Percentiles rank a stretch among this genome's conserved stretches.
These are phyloP conservation scores for Botrytis galanthina DNA, from an alignment of 2,329 filamentous ascomycete species.

Conservation along the genomic window DNA sequence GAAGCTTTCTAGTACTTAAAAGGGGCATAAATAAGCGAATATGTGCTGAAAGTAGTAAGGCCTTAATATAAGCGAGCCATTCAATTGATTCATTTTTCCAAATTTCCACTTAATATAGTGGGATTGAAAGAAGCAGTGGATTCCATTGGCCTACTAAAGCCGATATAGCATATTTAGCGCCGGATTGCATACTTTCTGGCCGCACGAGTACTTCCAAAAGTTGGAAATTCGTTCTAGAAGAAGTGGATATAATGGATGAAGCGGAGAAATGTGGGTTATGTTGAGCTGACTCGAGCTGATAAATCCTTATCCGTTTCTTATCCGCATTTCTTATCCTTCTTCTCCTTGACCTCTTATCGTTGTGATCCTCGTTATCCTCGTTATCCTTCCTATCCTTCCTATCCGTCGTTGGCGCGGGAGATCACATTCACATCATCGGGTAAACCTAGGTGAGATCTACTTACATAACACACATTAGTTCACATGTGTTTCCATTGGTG, in stretches of 20 bases:
- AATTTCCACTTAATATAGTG: too few relatives aligned
- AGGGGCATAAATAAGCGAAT: too few relatives aligned
- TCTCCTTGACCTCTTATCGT: background rate
- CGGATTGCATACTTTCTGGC: too few relatives aligned
- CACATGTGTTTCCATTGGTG: background rate
- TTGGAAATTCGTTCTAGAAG: constrained; percentile 7
- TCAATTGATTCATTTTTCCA: too few relatives aligned
- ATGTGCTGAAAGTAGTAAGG: too few relatives aligned
- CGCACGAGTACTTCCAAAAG: background rate
- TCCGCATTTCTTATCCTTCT: background rate
- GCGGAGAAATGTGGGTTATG: background rate
- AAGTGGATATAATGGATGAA: background rate
- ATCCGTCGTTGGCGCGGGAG: background rate
- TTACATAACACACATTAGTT: background rate
- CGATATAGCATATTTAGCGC: too few relatives aligned
- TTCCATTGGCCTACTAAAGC: too few relatives aligned
- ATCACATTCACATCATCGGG: background rate
- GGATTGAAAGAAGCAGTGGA: too few relatives aligned
- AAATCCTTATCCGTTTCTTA: background rate
- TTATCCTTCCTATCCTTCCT: background rate
- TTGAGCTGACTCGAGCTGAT: background rate
- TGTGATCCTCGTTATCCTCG: background rate
- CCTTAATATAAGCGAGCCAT: too few relatives aligned
- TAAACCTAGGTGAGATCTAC: background rate
- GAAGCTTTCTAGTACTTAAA: too few relatives aligned